Percentiles rank a stretch among this genome's conserved stretches.
These are phyloP conservation scores for Venturia pyrina DNA, from an alignment of 2,329 filamentous ascomycete species.

Conservation along the genomic window DNA sequence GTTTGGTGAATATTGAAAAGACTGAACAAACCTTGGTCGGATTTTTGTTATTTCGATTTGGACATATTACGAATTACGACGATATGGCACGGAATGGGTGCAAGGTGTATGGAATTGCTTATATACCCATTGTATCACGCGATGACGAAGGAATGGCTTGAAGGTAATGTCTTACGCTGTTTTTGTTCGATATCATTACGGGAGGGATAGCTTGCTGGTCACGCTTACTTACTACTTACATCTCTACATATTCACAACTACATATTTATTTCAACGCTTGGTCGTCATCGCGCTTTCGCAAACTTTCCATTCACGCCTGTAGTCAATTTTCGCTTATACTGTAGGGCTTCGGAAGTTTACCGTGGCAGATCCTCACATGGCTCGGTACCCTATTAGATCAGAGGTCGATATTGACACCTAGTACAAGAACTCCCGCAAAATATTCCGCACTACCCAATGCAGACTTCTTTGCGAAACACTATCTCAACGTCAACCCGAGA, in stretches of 20 bases:
- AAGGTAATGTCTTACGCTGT: neutral
- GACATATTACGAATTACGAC: conserved; percentile 3
- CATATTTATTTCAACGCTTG: neutral
- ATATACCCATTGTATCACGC: neutral
- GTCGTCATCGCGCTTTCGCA: neutral
- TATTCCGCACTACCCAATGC: neutral
- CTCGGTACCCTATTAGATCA: neutral
- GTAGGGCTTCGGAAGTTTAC: neutral
- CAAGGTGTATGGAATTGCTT: conserved; percentile 4
- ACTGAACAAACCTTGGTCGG: neutral
- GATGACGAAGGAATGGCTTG: neutral
- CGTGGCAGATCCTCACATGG: neutral
- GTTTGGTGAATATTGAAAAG: conserved; percentile 16
- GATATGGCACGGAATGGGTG: neutral
- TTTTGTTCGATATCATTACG: neutral
- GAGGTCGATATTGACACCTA: neutral
- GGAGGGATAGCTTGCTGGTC: neutral
- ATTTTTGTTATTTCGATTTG: neutral
- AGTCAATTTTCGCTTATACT: neutral
- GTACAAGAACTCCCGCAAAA: neutral
- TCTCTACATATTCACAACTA: neutral
- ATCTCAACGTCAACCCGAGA: neutral
- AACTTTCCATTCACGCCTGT: neutral
- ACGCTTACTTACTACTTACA: neutral
- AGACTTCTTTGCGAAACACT: neutral